Base-by-base conservation (phyloP, 345 rosid genomes). In the Syzygium aqueum region DNA sequence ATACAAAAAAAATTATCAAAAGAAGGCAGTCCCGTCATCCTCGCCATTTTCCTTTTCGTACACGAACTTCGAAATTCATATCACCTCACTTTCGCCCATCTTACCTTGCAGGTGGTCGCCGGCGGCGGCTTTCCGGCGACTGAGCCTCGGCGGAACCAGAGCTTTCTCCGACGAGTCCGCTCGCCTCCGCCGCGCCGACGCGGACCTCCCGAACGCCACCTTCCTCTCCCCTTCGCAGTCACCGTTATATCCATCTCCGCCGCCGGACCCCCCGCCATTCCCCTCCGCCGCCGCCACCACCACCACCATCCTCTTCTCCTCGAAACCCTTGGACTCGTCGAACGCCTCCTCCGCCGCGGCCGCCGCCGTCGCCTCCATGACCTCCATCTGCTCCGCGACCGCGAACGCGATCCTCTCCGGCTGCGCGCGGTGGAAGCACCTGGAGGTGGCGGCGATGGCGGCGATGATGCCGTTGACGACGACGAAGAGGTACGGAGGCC, bases 401-500 rank as follows among this genome's bases (percentile, higher is more conserved):
- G 46, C 7, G 33, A 28, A 16, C 77, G 33, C 40, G 40, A 73
- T 8, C 46, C 40, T 43, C 19, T 49, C 85, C 12, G 85, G 85
- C 30, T 14, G 53, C 11, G 85, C 54, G 23, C 27, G 53, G 85
- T 28, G 33, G 85, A 83, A 49, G 89, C 84, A 84, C 67, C 90
- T 89, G 3, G 98, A 93, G 56, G 96, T 89, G 54, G 94, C 94
- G 73, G 85, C 91, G 59, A 96, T 93, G 51, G 88, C 88, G 85
- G 92, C 88, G 93, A 95, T 94, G 84, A 96, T 95, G 73, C 85
- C 89, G 87, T 95, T 94, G 85, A 91, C 77, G 85, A 91, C 46
- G 78, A 94, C 33, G 85, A 91, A 94, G 16, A 92, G 91, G 89
- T 92, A 94, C 28, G 94, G 95, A 9, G 97, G 98, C 85, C 86